These are phyloP conservation scores for Kluyveromyces lactis DNA, from an alignment of 805 yeast genomes.

Conservation along the genomic window DNA sequence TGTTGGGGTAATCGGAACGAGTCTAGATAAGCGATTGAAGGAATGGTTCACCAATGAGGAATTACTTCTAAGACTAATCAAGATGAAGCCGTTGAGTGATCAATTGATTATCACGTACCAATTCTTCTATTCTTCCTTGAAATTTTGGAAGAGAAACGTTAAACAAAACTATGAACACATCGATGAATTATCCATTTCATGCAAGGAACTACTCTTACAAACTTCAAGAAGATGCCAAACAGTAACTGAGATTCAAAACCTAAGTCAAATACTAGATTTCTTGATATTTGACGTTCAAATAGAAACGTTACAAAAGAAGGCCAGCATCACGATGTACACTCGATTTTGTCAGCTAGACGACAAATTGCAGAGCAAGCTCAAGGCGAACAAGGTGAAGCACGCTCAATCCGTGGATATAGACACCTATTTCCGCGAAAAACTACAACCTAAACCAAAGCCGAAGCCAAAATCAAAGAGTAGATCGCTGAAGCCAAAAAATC, in stretches of 20 bases:
- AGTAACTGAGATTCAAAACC: not conserved
- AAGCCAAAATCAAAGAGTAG: not conserved
- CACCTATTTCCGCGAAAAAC: not conserved
- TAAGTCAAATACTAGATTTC: not conserved
- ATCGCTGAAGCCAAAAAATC: not conserved
- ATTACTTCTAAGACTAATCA: not conserved
- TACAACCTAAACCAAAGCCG: not conserved
- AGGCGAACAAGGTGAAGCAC: not conserved
- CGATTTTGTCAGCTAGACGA: slow-evolving; percentile 10
- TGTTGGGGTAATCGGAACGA: slow-evolving; percentile 1
- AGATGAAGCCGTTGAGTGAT: not conserved
- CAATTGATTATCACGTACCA: not conserved
- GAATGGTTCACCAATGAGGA: slow-evolving; percentile 7
- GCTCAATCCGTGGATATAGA: slow-evolving; percentile 1
- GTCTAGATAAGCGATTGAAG: slow-evolving; percentile 5
- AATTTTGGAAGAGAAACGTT: slow-evolving; percentile 3
- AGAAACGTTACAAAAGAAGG: slow-evolving; percentile 6
- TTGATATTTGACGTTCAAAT: slow-evolving; percentile 14
- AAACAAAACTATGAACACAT: slow-evolving; percentile 1
- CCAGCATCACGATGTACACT: slow-evolving; percentile 10
- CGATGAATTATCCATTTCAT: not conserved
- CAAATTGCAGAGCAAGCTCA: not conserved
- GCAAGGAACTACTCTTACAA: slow-evolving; percentile 2
- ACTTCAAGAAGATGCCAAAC: not conserved
- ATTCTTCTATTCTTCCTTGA: slow-evolving; percentile 1